Evolutionary conservation across 208 protist genomes (phyloP).

Genomic region (Leishmania lainsoni): DNA sequence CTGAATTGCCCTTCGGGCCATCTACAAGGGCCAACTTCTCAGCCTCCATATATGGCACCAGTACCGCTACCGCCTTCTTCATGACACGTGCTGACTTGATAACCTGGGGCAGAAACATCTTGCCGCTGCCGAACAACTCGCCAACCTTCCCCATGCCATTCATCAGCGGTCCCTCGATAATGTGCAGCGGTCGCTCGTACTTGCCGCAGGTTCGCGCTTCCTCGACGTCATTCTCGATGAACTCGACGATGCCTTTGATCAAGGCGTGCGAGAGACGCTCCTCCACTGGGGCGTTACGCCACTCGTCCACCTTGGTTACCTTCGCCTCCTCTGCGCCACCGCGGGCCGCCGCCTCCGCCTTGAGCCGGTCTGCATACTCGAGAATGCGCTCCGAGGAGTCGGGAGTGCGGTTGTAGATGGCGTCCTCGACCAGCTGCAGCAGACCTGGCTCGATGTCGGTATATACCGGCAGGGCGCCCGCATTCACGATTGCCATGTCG

Average conservation of each 20-base stretch:
- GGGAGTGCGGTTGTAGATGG: conserved; percentile 89
- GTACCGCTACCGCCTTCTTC: conserved; percentile 96
- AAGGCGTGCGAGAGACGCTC: conserved; percentile 92
- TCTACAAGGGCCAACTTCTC: conserved; percentile 65
- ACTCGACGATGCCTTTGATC: conserved; percentile 96
- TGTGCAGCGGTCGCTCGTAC: conserved; percentile 58
- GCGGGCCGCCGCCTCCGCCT: conserved; percentile 36
- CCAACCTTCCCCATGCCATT: conserved; percentile 95
- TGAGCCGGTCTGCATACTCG: conserved; percentile 79
- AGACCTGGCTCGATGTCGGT: conserved; percentile 92
- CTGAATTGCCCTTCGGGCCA: conserved; percentile 20
- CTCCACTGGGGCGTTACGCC: conserved; percentile 82
- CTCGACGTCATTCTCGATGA: conserved; percentile 93
- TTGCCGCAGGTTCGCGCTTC: conserved; percentile 81
- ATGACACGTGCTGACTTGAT: conserved; percentile 97
- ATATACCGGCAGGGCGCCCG: conserved; percentile 94
- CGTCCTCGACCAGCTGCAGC: conserved; percentile 87
- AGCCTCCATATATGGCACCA: conserved; percentile 96
- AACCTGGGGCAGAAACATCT: conserved; percentile 98
- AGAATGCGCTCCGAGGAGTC: conserved; percentile 92
- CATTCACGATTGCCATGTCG: conserved; percentile 98
- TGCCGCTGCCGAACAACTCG: conserved; percentile 96
- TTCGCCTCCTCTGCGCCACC: conserved; percentile 32
- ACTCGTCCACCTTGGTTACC: conserved; percentile 72
- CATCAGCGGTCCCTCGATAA: conserved; percentile 97